Evolutionary conservation across 1,139 yeast species (phyloP).

Genomic region (Pichia sp.): DNA sequence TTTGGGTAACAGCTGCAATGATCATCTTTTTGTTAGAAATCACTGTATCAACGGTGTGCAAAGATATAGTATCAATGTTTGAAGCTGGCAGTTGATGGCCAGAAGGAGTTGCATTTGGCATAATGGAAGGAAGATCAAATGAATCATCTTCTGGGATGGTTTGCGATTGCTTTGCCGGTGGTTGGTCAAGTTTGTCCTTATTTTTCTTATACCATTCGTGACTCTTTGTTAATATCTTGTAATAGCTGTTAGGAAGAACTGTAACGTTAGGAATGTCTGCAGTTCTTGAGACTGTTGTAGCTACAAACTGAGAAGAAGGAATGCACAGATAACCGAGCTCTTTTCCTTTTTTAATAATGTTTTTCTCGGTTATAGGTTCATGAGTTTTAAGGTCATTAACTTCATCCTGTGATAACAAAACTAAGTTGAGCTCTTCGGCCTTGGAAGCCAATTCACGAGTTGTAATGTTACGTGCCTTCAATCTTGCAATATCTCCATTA

Average conservation of each 20-base stretch:
- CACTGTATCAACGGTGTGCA: slow-evolving; percentile 50
- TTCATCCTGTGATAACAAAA: slow-evolving; percentile 39
- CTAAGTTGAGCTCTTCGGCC: slow-evolving; percentile 46
- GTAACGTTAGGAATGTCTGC: slow-evolving; percentile 59
- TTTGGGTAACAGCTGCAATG: slow-evolving; percentile 86
- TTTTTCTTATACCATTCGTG: slow-evolving; percentile 31
- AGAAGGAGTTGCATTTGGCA: slow-evolving; percentile 6
- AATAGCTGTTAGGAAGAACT: slow-evolving; percentile 60
- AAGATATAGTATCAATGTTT: slow-evolving; percentile 19
- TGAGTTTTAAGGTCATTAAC: slow-evolving; percentile 16
- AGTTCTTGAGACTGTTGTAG: slow-evolving; percentile 52
- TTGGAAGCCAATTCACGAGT: slow-evolving; percentile 32
- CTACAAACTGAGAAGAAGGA: slow-evolving; percentile 52
- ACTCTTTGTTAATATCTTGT: slow-evolving; percentile 47
- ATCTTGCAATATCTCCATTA: slow-evolving; percentile 25
- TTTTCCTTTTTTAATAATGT: slow-evolving; percentile 35
- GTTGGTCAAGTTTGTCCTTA: slow-evolving; percentile 33
- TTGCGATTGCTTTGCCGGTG: neutral
- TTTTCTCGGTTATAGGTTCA: slow-evolving; percentile 27
- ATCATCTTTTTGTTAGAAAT: slow-evolving; percentile 71
- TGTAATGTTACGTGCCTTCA: slow-evolving; percentile 27
- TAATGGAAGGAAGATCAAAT: slow-evolving; percentile 1
- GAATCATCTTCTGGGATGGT: slow-evolving; percentile 16
- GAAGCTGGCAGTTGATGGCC: slow-evolving; percentile 1
- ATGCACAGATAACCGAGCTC: slow-evolving; percentile 47